Percentiles rank a stretch among this genome's conserved stretches.
These are phyloP conservation scores for Boletus pseudopeckii DNA, from an alignment of 768 basidiomycete genomes.

Conservation along the genomic window DNA sequence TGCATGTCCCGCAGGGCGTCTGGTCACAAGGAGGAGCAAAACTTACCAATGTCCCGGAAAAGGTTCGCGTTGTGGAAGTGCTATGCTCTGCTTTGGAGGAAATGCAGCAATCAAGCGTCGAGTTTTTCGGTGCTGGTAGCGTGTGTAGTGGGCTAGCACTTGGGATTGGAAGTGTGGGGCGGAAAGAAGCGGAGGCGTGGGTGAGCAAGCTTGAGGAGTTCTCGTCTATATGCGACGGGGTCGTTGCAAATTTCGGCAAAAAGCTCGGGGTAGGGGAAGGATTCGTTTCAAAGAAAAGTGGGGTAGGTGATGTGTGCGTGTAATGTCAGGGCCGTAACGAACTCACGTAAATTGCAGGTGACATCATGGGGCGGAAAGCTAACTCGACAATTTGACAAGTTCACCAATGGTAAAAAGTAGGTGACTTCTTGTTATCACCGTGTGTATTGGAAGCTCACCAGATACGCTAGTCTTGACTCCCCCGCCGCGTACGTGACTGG, in stretches of 20 bases:
- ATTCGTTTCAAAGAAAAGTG: slow-evolving; percentile 76
- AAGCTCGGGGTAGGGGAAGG: slow-evolving; percentile 89
- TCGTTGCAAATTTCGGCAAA: slow-evolving; percentile 79
- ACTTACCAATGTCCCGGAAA: slow-evolving; percentile 75
- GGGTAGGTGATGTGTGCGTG: slow-evolving; percentile 35
- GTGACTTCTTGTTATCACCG: slow-evolving; percentile 23
- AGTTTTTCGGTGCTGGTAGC: slow-evolving; percentile 75
- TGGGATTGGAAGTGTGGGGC: slow-evolving; percentile 72
- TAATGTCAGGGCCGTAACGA: neutral
- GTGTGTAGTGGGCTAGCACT: slow-evolving; percentile 70
- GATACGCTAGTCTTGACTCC: slow-evolving; percentile 69
- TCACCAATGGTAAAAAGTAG: slow-evolving; percentile 88
- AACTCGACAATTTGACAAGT: slow-evolving; percentile 73
- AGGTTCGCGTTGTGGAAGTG: slow-evolving; percentile 80
- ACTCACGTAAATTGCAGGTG: slow-evolving; percentile 34
- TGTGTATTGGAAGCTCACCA: slow-evolving; percentile 11
- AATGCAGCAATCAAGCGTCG: slow-evolving; percentile 64
- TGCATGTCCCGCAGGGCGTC: slow-evolving; percentile 86
- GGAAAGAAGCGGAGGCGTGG: slow-evolving; percentile 80
- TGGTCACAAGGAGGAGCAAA: slow-evolving; percentile 92
- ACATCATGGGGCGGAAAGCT: slow-evolving; percentile 71
- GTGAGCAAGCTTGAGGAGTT: slow-evolving; percentile 76
- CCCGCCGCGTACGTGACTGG: slow-evolving; percentile 80
- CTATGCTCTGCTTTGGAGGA: slow-evolving; percentile 78
- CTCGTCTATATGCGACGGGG: slow-evolving; percentile 70